Percentiles rank a stretch among this genome's conserved stretches.
Conservation (phyloP, 23 red algal genomes). For the Pyropia yezoensis region DNA sequence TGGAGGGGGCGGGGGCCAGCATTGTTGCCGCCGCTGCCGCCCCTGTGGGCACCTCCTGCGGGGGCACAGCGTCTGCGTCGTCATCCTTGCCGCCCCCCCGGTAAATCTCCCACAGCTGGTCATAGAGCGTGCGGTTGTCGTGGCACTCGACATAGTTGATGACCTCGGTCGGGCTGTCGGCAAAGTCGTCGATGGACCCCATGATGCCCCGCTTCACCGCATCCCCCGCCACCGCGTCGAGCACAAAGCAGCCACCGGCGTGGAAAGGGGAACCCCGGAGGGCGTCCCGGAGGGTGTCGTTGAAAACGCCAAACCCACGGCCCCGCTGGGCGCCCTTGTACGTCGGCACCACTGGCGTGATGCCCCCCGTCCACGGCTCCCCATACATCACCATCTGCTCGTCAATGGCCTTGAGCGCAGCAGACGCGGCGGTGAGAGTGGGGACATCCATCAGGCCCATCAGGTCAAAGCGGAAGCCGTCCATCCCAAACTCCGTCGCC, state of each 20-base stretch:
- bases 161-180: constrained; percentile 45
- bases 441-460: constrained; percentile 65
- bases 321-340: constrained; percentile 65
- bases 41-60: constrained; percentile 10
- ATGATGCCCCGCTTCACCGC: constrained; percentile 74
- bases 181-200: constrained; percentile 72
- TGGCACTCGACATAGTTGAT: constrained; percentile 92
- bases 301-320: constrained; percentile 84
- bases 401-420: constrained; percentile 51
- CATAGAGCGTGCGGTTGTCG: constrained; percentile 79
- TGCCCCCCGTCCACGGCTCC: constrained; percentile 76
- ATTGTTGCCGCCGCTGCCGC: no score
- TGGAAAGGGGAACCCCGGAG: constrained; percentile 57
- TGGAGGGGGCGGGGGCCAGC: no score
- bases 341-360: constrained; percentile 50
- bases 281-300: constrained; percentile 82
- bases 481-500: constrained; percentile 85
- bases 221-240: constrained; percentile 46
- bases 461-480: constrained; percentile 95
- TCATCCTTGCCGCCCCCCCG: constrained; percentile 80
- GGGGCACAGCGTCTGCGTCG: constrained; percentile 51
- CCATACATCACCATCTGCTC: constrained; percentile 64
- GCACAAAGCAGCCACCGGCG: constrained; percentile 60
- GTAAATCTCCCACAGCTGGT: constrained; percentile 65
- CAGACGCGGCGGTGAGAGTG: constrained; percentile 35